Base-by-base conservation (phyloP, 305 asterid genomes). In the Ruellia speciosa region DNA sequence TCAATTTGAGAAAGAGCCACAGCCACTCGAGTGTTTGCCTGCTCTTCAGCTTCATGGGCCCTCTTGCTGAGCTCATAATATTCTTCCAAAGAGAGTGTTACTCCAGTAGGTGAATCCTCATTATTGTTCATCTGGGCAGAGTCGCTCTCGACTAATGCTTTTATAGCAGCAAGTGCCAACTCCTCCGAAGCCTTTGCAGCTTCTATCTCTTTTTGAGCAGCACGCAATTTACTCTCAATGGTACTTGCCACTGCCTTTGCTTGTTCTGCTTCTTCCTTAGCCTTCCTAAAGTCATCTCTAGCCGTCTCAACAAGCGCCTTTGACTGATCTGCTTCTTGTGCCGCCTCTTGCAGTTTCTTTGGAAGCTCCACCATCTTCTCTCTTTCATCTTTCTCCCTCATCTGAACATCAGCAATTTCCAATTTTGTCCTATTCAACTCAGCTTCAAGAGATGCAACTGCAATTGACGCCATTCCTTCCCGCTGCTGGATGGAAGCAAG, bases 21-120 rank as follows among this genome's bases (percentile, higher is more conserved):
- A 6, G 80, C 80, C 15, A 89, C 83, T 18, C 83, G 76, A 45
- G 43, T 4, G 66, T 85, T 89, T 0, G 97, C 93, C 64, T 79
- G 79, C 76, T 85, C 96, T 74, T 94, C 97, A 0, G 95, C 97
- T 35, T 83, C 95, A 20, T 83, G 95, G 51, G 97, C 89, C 62
- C 52, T 69, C 58, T 87, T 94, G 85, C 97, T 94, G 37, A 89
- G 90, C 74, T 85, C 96, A 20, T 85, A 94, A 63, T 94, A 94
- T 67, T 94, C 95, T 60, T 81, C 95, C 24, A 94, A 64, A 7
- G 94, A 72, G 24, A 94, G 87, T 2, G 90, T 80, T 13, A 89
- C 76, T 11, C 92, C 88, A 18, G 71, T 41, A 9, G 81, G 79
- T 0, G 85, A 71, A 60, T 80, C 87, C 53, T 75, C 79, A 0